Evolutionary conservation across 148 eudicot genomes (phyloP), one percentile per base, ranked within the genome.

Genomic region (Rhododendron ovatum): DNA sequence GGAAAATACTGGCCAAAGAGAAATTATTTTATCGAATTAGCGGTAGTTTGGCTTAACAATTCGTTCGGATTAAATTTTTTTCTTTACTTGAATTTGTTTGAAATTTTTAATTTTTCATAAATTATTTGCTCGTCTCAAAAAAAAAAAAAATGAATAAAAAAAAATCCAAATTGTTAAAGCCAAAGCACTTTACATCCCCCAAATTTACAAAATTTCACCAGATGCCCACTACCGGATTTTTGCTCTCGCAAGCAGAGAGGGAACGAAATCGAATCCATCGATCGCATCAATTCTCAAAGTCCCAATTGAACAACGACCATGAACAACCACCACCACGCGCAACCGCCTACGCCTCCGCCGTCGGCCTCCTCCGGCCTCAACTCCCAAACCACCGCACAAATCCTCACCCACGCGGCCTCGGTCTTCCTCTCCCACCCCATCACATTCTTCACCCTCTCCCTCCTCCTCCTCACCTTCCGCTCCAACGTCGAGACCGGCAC

Each of bases 401-500:
- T 93, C 88, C 88, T 95, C 79, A 82, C 80, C 0, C 91, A 77
- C 14, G 84, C 98, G 33, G 81, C 89, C 69, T 55, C 71, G 0
- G 85, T 91, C 53, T 89, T 89, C 90, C 11, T 85, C 87, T 82
- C 95, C 37, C 90, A 92, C 86, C 86, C 92, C 89, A 90, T 90
- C 24, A 91, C 91, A 30, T 89, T 93, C 87, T 17, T 94, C 86
- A 83, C 92, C 86, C 91, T 95, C 39, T 83, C 97, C 11, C 82
- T 91, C 73, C 92, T 96, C 83, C 87, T 95, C 89, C 90, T 95
- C 94, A 91, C 95, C 87, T 94, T 95, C 89, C 99, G 92, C 81
- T 87, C 90, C 89, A 88, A 94, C 88, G 90, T 95, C 87, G 95
- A 94, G 61, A 92, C 85, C 87, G 94, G 93, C 71, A 84, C 98